These are phyloP conservation scores for Mimosa pudica DNA, from an alignment of 306 rosid genomes.

Conservation along the genomic window DNA sequence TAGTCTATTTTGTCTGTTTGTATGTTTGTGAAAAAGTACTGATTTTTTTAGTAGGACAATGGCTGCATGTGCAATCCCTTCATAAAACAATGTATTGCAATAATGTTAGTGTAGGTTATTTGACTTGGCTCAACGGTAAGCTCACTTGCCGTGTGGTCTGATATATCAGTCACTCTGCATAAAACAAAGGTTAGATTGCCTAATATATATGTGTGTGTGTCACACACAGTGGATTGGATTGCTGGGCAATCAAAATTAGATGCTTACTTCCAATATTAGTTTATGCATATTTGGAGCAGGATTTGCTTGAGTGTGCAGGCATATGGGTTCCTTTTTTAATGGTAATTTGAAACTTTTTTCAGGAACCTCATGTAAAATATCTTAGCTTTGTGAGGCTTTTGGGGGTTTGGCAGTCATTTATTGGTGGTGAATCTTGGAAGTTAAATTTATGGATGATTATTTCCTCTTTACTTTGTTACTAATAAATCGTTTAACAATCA, in stretches of 20 bases:
- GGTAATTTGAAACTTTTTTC: not conserved
- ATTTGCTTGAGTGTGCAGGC: not conserved
- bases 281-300: not conserved
- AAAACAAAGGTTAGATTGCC: too few relatives aligned
- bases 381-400: not conserved
- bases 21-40: not conserved
- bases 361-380: not conserved
- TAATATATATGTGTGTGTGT: too few relatives aligned
- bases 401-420: not conserved
- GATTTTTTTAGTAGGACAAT: not conserved
- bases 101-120: not conserved
- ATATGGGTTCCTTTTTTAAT: not conserved
- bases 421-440: not conserved
- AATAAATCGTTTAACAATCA: not conserved
- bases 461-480: not conserved
- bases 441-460: not conserved
- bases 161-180: too few relatives aligned
- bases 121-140: too few relatives aligned
- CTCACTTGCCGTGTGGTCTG: too few relatives aligned
- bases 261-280: not conserved
- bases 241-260: not conserved
- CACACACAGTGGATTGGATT: not conserved
- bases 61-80: not conserved
- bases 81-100: not conserved
- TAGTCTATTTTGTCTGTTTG: not conserved